Conservation (phyloP, 2,329 filamentous ascomycete genomes). For the Pestalotiopsis sp. region DNA sequence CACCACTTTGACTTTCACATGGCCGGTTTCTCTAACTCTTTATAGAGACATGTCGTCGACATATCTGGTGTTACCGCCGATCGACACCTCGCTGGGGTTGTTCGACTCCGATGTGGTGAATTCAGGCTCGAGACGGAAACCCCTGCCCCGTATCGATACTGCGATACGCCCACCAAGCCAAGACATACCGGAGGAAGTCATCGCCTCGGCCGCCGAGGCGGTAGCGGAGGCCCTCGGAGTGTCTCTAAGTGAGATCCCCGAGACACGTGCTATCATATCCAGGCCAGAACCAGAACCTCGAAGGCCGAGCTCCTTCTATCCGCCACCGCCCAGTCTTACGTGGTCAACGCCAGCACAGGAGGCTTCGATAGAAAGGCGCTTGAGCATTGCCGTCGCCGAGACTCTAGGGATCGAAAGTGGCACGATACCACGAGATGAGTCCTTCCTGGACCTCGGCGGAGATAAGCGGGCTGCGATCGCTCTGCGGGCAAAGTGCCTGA, state of each 20-base stretch:
- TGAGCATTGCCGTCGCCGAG: constrained; percentile 37
- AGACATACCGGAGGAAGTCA: constrained; percentile 21
- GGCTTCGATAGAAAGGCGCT: constrained; percentile 29
- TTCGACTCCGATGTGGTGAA: constrained; percentile 8
- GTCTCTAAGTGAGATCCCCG: constrained; percentile 29
- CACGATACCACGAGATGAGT: constrained; percentile 40
- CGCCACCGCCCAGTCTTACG: constrained; percentile 17
- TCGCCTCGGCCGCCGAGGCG: constrained; percentile 25
- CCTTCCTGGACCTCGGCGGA: constrained; percentile 48
- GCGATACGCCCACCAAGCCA: constrained; percentile 17
- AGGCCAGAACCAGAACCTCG: constrained; percentile 1
- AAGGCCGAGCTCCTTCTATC: constrained; percentile 27
- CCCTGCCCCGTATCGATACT: constrained; percentile 23
- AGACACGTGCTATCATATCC: constrained; percentile 18
- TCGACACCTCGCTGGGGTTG: constrained; percentile 14
- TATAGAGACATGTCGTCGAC: constrained; percentile 5
- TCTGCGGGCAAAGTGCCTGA: constrained; percentile 37
- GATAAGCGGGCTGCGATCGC: constrained; percentile 37
- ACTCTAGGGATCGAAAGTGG: constrained; percentile 37
- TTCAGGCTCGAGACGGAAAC: constrained; percentile 17
- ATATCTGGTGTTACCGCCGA: constrained; percentile 7
- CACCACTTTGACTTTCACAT: background rate
- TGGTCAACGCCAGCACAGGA: constrained; percentile 18
- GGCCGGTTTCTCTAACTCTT: background rate
- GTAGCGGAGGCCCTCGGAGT: constrained; percentile 32